These are phyloP conservation scores for Lotmaria passim DNA, from an alignment of 208 protist species.

Conservation along the genomic window DNA sequence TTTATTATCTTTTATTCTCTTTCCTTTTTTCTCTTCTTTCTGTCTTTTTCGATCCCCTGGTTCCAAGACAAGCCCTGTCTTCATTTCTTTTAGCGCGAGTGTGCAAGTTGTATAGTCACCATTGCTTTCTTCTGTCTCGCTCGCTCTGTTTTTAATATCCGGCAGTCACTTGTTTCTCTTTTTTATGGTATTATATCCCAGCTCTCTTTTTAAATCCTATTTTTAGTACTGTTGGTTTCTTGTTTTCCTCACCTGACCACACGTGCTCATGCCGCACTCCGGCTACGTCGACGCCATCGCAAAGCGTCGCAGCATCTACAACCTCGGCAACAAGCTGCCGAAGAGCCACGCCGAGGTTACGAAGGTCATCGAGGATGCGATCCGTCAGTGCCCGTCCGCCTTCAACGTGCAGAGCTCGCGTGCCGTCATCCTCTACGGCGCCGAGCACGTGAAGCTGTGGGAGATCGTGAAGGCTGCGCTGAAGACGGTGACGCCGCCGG, in stretches of 20 bases:
- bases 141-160: background rate
- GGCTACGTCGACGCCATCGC: conserved; percentile 24
- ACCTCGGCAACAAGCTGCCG: conserved; percentile 43
- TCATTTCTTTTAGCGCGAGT: too few species aligned
- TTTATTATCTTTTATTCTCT: background rate
- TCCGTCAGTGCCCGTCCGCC: conserved; percentile 47
- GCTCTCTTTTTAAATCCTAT: too few species aligned
- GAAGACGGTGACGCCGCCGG: conserved; percentile 35
- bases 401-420: conserved; percentile 70
- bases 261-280: background rate
- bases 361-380: conserved; percentile 39
- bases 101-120: too few species aligned
- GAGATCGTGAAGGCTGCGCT: conserved; percentile 45
- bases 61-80: too few species aligned
- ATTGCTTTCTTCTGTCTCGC: background rate
- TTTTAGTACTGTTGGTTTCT: too few species aligned
- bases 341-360: conserved; percentile 32
- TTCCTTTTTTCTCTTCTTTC: background rate
- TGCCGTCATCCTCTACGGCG: conserved; percentile 60
- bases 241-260: background rate
- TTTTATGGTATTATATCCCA: too few species aligned
- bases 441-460: conserved; percentile 62
- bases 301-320: conserved; percentile 53
- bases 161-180: too few species aligned
- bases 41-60: too few species aligned